Evolutionary conservation across 805 yeast genomes (phyloP), one percentile per base, ranked within the genome.

Genomic region (Teunomyces atbi): DNA sequence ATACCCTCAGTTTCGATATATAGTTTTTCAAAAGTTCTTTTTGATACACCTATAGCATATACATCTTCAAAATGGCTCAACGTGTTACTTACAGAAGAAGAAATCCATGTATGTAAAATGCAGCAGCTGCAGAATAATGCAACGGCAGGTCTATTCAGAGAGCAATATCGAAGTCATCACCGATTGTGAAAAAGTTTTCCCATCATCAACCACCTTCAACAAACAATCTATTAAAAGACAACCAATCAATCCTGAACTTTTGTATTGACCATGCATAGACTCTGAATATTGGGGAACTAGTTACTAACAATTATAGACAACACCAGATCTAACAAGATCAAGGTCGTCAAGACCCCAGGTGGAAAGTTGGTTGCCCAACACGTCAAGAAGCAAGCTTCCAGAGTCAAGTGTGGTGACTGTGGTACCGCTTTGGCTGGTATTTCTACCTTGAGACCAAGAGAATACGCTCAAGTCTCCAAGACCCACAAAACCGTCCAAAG

Each of bases 291-390:
- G 26, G 8, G 4, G 26, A 23, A 23, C 26, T 23, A 23, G 26
- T 23, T 68, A 68, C 73, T 68, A 68, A 67, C 72, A 57, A 34
- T 44, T 55, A 53, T 66, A 88, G 95, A 90, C 96, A 94, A 94
- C 96, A 91, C 99, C 86, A 86, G 85, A 79, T 94, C 99, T 67
- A 94, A 94, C 96, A 89, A 87, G 83, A 92, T 41, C 10, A 56
- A 88, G 91, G 96, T 92, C 78, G 96, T 92, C 69, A 94, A 92
- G 89, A 94, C 99, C 79, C 99, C 99, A 78, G 99, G 99, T 84
- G 98, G 98, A 74, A 86, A 86, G 78, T 85, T 94, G 78, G 85
- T 90, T 74, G 96, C 96, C 73, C 97, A 91, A 78, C 99, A 94
- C 82, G 81, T 89, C 71, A 89, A 89, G 86, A 90, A 90, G 84